These are phyloP conservation scores for Pseudevernia furfuracea DNA, from an alignment of 495 filamentous ascomycete species.

Conservation along the genomic window DNA sequence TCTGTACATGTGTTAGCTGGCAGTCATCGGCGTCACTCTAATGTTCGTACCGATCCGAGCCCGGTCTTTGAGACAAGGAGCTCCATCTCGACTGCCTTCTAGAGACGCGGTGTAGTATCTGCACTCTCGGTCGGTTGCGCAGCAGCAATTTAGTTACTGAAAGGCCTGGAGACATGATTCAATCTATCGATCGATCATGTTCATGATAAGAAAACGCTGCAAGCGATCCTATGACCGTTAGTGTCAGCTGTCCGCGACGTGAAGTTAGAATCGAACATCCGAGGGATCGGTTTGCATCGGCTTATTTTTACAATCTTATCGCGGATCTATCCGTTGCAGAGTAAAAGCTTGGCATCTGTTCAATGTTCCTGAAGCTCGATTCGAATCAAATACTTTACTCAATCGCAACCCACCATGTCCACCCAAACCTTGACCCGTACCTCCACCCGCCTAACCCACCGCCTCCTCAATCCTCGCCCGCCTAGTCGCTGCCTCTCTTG, in stretches of 20 bases:
- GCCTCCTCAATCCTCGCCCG: constrained; percentile 13
- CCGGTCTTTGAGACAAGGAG: constrained; percentile 59
- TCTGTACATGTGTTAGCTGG: too few relatives aligned
- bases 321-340: neutral
- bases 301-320: neutral
- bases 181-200: constrained; percentile 17
- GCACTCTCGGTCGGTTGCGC: neutral
- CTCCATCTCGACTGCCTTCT: constrained; percentile 38
- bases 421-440: neutral
- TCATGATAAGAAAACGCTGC: too few relatives aligned
- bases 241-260: neutral
- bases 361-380: too few relatives aligned
- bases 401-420: neutral
- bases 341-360: neutral
- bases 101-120: neutral
- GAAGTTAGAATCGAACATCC: neutral
- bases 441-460: neutral
- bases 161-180: constrained; percentile 14
- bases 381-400: too few relatives aligned
- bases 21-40: too few relatives aligned
- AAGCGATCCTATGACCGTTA: neutral
- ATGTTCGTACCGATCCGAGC: constrained; percentile 49
- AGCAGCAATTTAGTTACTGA: neutral
- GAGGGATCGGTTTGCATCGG: neutral
- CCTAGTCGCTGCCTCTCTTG: constrained; percentile 51